These are phyloP conservation scores for Zygosaccharomyces kombuchaensis DNA, from an alignment of 805 yeast species.

Conservation along the genomic window DNA sequence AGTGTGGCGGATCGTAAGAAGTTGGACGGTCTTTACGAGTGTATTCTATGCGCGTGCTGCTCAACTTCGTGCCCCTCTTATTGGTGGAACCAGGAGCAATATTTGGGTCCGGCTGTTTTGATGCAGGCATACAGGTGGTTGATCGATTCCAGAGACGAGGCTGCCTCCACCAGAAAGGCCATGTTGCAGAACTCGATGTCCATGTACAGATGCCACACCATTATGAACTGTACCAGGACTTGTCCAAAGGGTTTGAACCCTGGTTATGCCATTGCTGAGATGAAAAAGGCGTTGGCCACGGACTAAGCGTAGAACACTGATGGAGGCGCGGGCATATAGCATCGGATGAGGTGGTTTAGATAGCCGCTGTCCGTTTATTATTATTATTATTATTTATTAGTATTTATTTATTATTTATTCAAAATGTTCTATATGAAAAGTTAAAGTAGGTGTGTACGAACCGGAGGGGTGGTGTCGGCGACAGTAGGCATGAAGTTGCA, in stretches of 20 bases:
- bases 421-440: slow-evolving; percentile 6
- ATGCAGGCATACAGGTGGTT: slow-evolving; percentile 99
- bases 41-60: slow-evolving; percentile 98
- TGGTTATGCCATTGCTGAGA: slow-evolving; percentile 94
- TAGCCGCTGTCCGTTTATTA: background rate
- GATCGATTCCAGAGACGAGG: slow-evolving; percentile 94
- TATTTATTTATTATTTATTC: slow-evolving; percentile 10
- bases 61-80: slow-evolving; percentile 98
- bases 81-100: slow-evolving; percentile 99
- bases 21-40: slow-evolving; percentile 94
- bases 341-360: background rate
- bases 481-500: background rate
- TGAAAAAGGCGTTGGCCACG: slow-evolving; percentile 88
- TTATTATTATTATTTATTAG: slow-evolving; percentile 11
- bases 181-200: slow-evolving; percentile 97
- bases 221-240: slow-evolving; percentile 96
- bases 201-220: slow-evolving; percentile 96
- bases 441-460: no score
- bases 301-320: slow-evolving; percentile 38
- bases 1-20: slow-evolving; percentile 89
- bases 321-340: background rate
- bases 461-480: background rate
- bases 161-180: slow-evolving; percentile 71
- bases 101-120: slow-evolving; percentile 96
- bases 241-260: slow-evolving; percentile 99